Base-by-base conservation (phyloP, 2,329 filamentous ascomycete genomes). In the Ceratocystis ficicola region DNA sequence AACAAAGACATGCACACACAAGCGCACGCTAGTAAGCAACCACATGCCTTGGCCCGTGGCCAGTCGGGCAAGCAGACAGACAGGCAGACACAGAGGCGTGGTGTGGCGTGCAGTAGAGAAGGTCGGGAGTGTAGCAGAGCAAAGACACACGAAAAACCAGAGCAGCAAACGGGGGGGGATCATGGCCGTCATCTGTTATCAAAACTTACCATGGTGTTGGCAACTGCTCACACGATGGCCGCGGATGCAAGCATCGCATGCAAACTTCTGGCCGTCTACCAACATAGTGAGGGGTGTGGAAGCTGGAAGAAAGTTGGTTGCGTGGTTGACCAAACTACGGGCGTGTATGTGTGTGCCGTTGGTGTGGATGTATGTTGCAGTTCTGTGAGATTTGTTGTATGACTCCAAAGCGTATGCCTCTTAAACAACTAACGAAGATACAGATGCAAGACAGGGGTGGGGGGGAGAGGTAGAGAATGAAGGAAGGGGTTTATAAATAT, bases 181-280 rank as follows among this genome's bases (percentile, higher is more conserved):
- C 36, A 30, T 36, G 10, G 28, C 46, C 17, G 17, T 44, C 25
- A 46, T 15, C 12, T 36, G 48, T 36, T 25, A 52, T 52, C 48
- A 25, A 71, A 69, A 83, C 89, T 81, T 85, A 96, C 92, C 91
- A 76, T 85, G 84, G 77, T 99, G 94, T 76, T 93, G 90, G 81
- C 94, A 99, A 76, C 94, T 96, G 87, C 92, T 97, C 75, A 99
- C 94, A 75, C 94, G 90, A 80, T 99, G 94, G 74, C 94, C 94
- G 77, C 94, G 89, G 75, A 99, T 91, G 80, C 94, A 99, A 79
- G 92, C 92, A 80, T 95, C 90, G 82, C 93, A 97, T 78, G 93
- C 93, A 81, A 85, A 97, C 81, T 97, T 97, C 81, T 96, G 90
- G 77, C 93, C 93, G 82, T 96, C 86, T 76, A 92, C 89, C 76